Base-by-base conservation (phyloP, 352 stramenopile genomes). In the Phytopythium chamaehyphon region DNA sequence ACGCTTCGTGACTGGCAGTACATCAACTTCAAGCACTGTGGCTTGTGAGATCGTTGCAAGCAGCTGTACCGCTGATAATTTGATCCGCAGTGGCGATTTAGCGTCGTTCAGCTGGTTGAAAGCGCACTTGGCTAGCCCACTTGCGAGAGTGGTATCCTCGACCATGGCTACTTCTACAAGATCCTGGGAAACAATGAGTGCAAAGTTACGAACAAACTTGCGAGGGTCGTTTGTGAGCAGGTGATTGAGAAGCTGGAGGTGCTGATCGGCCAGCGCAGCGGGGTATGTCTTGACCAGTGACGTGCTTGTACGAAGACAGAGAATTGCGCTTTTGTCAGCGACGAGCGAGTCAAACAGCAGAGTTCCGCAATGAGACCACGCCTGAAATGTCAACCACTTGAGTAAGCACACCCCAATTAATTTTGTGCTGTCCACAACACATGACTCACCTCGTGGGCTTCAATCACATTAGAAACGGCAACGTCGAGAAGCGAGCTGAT, bases 341-440 rank as follows among this genome's bases (percentile, higher is more conserved):
- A 55, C 64, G 1, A 70, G 16, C 21, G 42, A 31, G n/a, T 81
- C 62, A 40, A 77, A 84, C 28, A 69, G n/a, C 26, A 50, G 36
- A 31, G 62, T 58, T 1, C 62, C 67, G 39, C 70, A 84, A 18
- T 69, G 47, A 3, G 51, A 71, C 73, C 73, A 84, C 6, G 62
- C 65, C 52, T 81, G 44, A n/a, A 6, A 42, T n/a, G 15, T 42
- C 37, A 42, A 14, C 10, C 15, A 6, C 9, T 42, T 42, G 15
- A 3, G 15, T 42, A 6, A n/a, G 9, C 18, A 22, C 35, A 44
- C 16, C 6, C 36, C 35, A 38, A 15, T 10, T 24, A 10, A 3
- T 4, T 35, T 39, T 14, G 21, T 24, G 1, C n/a, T 26, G 6
- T 8, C 31, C 11, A 6, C 16, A 40, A 42, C 19, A n/a, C n/a